Evolutionary conservation across 306 rosid genomes (phyloP).

Genomic region (Adenanthera pavonina): DNA sequence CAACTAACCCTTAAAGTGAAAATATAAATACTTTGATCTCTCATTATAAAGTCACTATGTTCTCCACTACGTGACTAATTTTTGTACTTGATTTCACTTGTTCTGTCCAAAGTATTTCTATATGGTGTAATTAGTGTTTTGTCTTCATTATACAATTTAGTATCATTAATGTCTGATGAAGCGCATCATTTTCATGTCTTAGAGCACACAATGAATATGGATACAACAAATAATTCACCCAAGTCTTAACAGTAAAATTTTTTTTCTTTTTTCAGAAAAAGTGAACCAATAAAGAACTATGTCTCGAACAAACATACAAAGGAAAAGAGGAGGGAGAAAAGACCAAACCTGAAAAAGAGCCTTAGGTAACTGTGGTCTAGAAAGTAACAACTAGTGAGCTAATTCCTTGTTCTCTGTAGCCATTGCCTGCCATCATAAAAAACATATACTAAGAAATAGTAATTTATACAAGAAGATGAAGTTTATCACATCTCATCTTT

Average conservation of each 20-base stretch:
- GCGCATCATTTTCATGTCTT: conserved; percentile 20
- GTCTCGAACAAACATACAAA: conserved; percentile 20
- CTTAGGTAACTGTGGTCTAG: conserved; percentile 89
- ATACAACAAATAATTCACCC: background rate
- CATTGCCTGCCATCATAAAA: conserved; percentile 65
- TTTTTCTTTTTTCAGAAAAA: background rate
- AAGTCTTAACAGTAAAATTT: too few species aligned
- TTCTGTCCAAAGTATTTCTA: conserved; percentile 23
- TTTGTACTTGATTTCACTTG: conserved; percentile 15
- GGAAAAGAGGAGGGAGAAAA: conserved; percentile 30
- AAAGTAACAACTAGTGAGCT: conserved; percentile 79
- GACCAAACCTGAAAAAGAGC: conserved; percentile 88
- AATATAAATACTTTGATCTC: background rate
- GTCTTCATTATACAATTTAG: conserved; percentile 19
- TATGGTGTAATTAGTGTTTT: background rate
- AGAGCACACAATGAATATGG: conserved; percentile 24
- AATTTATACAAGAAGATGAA: conserved; percentile 26
- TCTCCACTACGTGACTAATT: conserved; percentile 6
- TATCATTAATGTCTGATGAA: background rate
- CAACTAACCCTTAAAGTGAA: too few species aligned
- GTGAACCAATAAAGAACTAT: background rate
- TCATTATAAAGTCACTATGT: conserved; percentile 6
- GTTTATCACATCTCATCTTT: background rate
- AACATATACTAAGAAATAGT: conserved; percentile 22
- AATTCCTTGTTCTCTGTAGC: conserved; percentile 75